Conservation (phyloP, 306 rosid species). For the Inga leiocalycina region DNA sequence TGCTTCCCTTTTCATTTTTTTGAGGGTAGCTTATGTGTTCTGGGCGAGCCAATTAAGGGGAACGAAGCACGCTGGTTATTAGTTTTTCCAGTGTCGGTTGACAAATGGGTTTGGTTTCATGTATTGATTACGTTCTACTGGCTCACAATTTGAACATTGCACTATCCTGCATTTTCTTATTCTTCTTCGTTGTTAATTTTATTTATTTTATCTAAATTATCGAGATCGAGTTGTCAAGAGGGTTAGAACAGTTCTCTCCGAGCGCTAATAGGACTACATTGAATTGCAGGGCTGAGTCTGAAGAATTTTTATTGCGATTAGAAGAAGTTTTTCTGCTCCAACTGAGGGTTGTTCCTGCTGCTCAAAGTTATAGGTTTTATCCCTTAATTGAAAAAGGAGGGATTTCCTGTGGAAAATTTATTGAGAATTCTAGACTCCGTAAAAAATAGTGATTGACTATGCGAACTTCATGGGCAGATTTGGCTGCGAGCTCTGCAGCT, state of each 20-base stretch:
- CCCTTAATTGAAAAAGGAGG: background rate
- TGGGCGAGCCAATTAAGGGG: background rate
- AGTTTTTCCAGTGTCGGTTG: background rate
- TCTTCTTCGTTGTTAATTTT: background rate
- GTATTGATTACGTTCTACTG: background rate
- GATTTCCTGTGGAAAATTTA: slow-evolving; percentile 15
- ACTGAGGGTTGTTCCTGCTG: slow-evolving; percentile 14
- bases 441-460: slow-evolving; percentile 47
- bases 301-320: background rate
- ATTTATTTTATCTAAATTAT: background rate
- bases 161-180: background rate
- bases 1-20: background rate
- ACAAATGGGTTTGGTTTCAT: background rate
- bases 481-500: slow-evolving; percentile 71
- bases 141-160: background rate
- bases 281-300: slow-evolving; percentile 17
- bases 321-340: background rate
- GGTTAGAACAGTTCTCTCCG: background rate
- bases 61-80: background rate
- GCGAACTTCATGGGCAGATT: slow-evolving; percentile 80
- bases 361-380: slow-evolving; percentile 1
- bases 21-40: background rate
- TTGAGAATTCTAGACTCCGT: slow-evolving; percentile 14
- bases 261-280: slow-evolving; percentile 20
- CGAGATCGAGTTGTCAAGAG: background rate